Conservation (phyloP, 2,329 filamentous ascomycete genomes). For the Calonectria leucothoes region DNA sequence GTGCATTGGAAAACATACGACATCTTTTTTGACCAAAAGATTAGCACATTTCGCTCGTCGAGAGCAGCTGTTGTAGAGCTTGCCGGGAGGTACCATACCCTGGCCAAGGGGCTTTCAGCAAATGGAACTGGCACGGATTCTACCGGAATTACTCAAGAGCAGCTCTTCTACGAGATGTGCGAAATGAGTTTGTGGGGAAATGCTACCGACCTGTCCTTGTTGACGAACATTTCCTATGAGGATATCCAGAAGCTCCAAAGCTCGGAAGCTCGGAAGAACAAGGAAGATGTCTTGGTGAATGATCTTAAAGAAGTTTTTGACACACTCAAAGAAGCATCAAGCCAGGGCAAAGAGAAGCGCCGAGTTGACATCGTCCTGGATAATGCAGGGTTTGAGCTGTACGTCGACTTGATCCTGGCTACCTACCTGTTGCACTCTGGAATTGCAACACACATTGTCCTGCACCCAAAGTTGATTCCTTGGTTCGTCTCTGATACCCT, state of each 20-base stretch:
- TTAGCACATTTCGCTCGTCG: background rate
- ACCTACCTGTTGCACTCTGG: background rate
- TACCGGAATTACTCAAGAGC: background rate
- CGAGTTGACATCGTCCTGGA: background rate
- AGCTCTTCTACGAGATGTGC: background rate
- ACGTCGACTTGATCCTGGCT: background rate
- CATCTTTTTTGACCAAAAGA: background rate
- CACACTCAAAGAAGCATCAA: background rate
- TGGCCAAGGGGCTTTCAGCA: background rate
- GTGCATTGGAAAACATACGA: background rate
- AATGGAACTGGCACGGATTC: background rate
- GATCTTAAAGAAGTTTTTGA: background rate
- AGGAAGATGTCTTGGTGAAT: background rate
- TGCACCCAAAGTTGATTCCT: background rate
- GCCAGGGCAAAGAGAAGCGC: background rate
- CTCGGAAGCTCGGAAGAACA: background rate
- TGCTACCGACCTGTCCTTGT: background rate
- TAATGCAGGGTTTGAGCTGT: background rate
- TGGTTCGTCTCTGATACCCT: background rate
- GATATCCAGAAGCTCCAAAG: background rate
- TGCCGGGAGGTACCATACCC: background rate
- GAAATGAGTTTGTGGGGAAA: background rate
- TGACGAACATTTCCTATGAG: background rate
- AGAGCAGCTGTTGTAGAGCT: background rate
- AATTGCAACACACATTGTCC: background rate